phyloP scores from a whole-genome alignment of 768 basidiomycete genomes.

The Russula vinacea region DNA sequence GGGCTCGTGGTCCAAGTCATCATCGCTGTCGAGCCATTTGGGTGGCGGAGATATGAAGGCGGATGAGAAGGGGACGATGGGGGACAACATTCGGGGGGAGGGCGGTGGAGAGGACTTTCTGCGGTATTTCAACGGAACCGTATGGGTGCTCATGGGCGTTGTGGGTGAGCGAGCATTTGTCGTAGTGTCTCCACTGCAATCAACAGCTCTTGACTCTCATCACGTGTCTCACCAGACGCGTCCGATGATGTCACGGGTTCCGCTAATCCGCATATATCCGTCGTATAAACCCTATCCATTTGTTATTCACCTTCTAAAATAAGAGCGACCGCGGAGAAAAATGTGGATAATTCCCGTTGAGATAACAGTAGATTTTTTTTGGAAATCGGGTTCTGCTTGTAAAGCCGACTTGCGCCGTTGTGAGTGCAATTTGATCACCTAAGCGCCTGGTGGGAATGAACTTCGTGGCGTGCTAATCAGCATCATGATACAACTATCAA shows the following conservation, averaged over 20 bases:
- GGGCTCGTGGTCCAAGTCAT: constrained; percentile 27
- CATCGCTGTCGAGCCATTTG: constrained; percentile 27
- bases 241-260: constrained; percentile 23
- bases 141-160: constrained; percentile 6
- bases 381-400: no score
- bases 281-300: no score
- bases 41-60: constrained; percentile 12
- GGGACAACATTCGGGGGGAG: constrained; percentile 17
- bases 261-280: no score
- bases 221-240: not conserved
- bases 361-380: no score
- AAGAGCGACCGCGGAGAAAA: no score
- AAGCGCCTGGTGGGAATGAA: no score
- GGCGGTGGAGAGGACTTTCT: constrained; percentile 20
- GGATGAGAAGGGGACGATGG: constrained; percentile 6
- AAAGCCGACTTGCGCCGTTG: no score
- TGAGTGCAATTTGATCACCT: no score
- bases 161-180: not conserved
- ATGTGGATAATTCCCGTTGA: no score
- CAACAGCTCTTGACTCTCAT: not conserved
- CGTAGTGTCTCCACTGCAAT: not conserved
- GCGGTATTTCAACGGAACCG: constrained; percentile 22
- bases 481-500: no score
- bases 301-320: no score
- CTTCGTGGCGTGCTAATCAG: no score